Evolutionary conservation across 1,284 basidiomycete species (phyloP), one percentile per base, ranked within the genome.

Genomic region (Rhodotorula sp.): DNA sequence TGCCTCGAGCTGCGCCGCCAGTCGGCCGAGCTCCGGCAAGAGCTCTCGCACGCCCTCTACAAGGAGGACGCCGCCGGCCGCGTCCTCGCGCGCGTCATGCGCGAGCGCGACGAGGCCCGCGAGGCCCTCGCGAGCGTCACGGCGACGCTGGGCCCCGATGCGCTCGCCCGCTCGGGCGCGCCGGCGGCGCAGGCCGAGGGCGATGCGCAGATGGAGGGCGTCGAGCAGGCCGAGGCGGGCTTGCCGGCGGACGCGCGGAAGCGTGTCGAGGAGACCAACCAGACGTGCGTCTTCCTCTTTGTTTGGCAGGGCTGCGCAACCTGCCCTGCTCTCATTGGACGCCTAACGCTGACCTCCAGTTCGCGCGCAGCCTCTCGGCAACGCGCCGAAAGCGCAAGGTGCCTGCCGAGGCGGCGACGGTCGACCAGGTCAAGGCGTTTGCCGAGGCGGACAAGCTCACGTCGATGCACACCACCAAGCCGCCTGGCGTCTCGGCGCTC

Each of bases 31-130:
- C 70, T 79, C 21, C 66, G 78, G 67, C 96, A 98, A 82, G 97
- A 99, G 81, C 85, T 99, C 64, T 96, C 93, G 78, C 95, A 97
- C 82, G 90, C 96, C 13, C 86, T 99, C 48, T 99, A 99, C 80
- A 87, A 91, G 69, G 93, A 97, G 80, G 97, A 99, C 81, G 96
- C 97, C 13, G 93, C 94, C n/a, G 93, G 89, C 77, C 89, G 96
- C 77, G 97, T 98, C 60, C 90, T 98, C 70, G 97, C 97, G 64
- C 89, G 97, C 81, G 86, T 99, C 71, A 89, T 97, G 79, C 88
- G 90, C 78, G 97, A 99, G 83, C 88, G 97, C 71, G 95, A 99
- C 80, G 92, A 94, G 78, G 93, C 97, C n/a, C 85, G 97, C 87
- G 92, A 97, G 92, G 97, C 96, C 14, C 86, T 99, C 68, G 88